Evolutionary conservation across 2,329 filamentous ascomycete genomes (phyloP).

Genomic region (Trichoderma pleuroti): DNA sequence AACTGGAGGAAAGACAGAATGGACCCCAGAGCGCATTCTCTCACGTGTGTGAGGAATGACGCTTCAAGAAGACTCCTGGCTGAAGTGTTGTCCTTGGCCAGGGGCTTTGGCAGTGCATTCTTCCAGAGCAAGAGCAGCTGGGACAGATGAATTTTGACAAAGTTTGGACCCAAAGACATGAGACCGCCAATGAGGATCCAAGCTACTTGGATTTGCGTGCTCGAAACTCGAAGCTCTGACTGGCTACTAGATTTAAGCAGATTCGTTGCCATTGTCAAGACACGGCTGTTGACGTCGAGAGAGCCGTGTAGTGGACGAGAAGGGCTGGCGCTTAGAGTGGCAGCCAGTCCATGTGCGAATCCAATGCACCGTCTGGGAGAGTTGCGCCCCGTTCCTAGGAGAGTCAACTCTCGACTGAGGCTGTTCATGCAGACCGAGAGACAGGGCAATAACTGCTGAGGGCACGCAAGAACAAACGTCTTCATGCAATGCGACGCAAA

Average conservation of each 20-base stretch:
- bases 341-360: slow-evolving; percentile 86
- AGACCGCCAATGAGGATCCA: slow-evolving; percentile 96
- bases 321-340: slow-evolving; percentile 84
- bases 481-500: slow-evolving; percentile 84
- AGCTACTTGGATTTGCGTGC: slow-evolving; percentile 93
- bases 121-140: slow-evolving; percentile 95
- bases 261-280: slow-evolving; percentile 86
- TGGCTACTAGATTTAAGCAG: slow-evolving; percentile 89
- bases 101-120: slow-evolving; percentile 88
- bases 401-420: slow-evolving; percentile 76
- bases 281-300: slow-evolving; percentile 88
- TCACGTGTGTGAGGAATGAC: slow-evolving; percentile 88
- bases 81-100: slow-evolving; percentile 87
- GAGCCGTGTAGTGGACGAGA: slow-evolving; percentile 88
- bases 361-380: slow-evolving; percentile 82
- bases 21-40: slow-evolving; percentile 89
- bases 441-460: slow-evolving; percentile 84
- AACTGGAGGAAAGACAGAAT: slow-evolving; percentile 90
- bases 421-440: slow-evolving; percentile 97
- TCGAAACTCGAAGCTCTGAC: slow-evolving; percentile 84
- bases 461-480: slow-evolving; percentile 82
- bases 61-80: slow-evolving; percentile 82
- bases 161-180: slow-evolving; percentile 95
- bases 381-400: slow-evolving; percentile 70
- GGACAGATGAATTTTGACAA: slow-evolving; percentile 96